phyloP scores from a whole-genome alignment of 2,329 filamentous ascomycete genomes.

The Chaetomium sp. region DNA sequence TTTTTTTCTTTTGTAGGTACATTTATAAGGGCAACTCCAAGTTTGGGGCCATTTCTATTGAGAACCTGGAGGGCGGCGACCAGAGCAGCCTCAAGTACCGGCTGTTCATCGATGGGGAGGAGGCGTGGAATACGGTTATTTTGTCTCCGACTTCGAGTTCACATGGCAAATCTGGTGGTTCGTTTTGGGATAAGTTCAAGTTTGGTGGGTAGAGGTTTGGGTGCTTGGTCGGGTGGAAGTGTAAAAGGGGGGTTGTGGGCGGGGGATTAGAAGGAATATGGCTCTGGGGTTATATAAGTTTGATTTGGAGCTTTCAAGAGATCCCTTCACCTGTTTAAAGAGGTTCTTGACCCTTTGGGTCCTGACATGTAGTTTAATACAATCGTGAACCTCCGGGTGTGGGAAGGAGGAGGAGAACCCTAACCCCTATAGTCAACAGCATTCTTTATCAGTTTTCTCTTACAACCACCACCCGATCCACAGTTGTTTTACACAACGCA shows the following conservation, averaged over 20 bases:
- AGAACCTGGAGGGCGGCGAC: conserved; percentile 62
- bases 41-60: conserved; percentile 81
- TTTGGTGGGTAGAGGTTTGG: conserved; percentile 7
- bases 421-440: no score
- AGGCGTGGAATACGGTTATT: conserved; percentile 70
- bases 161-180: conserved; percentile 40
- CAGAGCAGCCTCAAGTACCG: conserved; percentile 78
- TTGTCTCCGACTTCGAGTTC: conserved; percentile 49
- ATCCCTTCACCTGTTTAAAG: not conserved
- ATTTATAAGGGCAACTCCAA: conserved; percentile 86
- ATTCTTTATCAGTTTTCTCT: no score
- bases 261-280: not conserved
- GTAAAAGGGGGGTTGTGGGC: conserved; percentile 10
- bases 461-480: not conserved
- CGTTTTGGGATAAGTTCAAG: conserved; percentile 50
- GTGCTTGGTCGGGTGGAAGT: not conserved
- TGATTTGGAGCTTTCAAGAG: not conserved
- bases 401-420: no score
- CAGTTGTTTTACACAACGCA: not conserved
- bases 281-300: conserved; percentile 1
- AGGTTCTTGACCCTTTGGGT: not conserved
- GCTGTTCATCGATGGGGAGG: conserved; percentile 78
- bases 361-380: no score
- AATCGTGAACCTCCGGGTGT: no score
- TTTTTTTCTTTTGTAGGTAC: conserved; percentile 54